Evolutionary conservation across 345 rosid genomes (phyloP), one percentile per base, ranked within the genome.

Genomic region (Lagerstroemia speciosa): DNA sequence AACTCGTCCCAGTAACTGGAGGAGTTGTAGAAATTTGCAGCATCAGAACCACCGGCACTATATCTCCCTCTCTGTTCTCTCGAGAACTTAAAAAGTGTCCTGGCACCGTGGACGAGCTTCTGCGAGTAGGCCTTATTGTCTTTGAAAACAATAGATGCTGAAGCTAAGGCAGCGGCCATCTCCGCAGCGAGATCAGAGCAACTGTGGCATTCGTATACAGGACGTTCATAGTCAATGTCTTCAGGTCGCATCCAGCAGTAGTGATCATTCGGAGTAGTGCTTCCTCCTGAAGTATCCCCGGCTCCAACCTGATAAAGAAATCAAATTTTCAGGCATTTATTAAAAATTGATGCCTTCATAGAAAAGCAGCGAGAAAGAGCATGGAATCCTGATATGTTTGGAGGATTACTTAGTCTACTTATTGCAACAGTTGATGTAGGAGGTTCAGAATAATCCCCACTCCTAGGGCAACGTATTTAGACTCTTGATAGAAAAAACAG

Each of bases 231-330:
- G 75, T 94, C 93, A 71, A 94, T 94, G 79, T 94, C 99, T 86
- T 94, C 99, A 22, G 99, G 99, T 12, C 98, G 80, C 93, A 84
- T 89, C 99, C 99, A 94, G 72, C 99, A 94, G 78, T 87, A 91
- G 74, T 91, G 97, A 73, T 94, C 99, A 45, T 92, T 91, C 2
- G 86, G 78, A 20, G 67, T 72, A 8, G 95, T 81, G 73, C 77
- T 86, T 27, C 93, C 99, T 3, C 83, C 95, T 16, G 90, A 85
- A 32, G 97, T 91, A 64, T 88, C 96, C 36, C 99, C 99, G 11
- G 64, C 26, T 67, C 97, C 98, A 64, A 90, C 98, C 98, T 92
- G 78, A 67, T 17, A 64, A 68, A 48, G 38, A 36, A 37, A 27
- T 61, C 12, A 32, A 20, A 29, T 40, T 27, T 26, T 37, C 30